Conservation (phyloP, 75 land plant genomes). For the Pinus taeda region DNA sequence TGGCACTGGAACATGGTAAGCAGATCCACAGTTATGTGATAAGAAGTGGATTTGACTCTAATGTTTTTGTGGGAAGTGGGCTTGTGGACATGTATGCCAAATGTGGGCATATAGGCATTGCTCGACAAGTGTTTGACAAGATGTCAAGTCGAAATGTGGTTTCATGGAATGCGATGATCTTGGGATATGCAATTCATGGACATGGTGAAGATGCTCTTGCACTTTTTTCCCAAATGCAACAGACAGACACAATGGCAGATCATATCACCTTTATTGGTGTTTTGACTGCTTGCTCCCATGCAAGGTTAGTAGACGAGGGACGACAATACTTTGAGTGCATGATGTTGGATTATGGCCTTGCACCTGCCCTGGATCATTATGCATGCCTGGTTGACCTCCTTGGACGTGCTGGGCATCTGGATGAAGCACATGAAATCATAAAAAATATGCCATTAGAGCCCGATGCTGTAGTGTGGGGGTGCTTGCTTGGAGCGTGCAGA, state of each 20-base stretch:
- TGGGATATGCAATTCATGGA: conserved; percentile 9
- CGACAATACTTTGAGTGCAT: conserved; percentile 1
- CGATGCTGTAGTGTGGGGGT: not conserved
- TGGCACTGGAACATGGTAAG: conserved; percentile 11
- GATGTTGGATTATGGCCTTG: not conserved
- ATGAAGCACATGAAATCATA: not conserved
- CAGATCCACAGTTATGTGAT: conserved; percentile 25
- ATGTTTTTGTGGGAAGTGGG: conserved; percentile 10
- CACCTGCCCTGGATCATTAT: not conserved
- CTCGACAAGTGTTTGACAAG: conserved; percentile 10
- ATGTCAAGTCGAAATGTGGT: conserved; percentile 19
- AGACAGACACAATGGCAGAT: conserved; percentile 6
- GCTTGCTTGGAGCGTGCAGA: conserved; percentile 2
- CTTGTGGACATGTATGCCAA: conserved; percentile 22
- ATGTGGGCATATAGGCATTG: conserved; percentile 8
- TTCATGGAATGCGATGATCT: conserved; percentile 24
- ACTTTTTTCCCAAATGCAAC: conserved; percentile 6
- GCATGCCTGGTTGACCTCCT: conserved; percentile 8
- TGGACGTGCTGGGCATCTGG: conserved; percentile 6
- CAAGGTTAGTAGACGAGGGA: not conserved
- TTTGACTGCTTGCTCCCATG: conserved; percentile 19
- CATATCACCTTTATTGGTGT: conserved; percentile 14
- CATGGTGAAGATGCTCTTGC: conserved; percentile 18
- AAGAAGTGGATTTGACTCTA: conserved; percentile 16
- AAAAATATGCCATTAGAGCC: conserved; percentile 2